Evolutionary conservation across 345 rosid species (phyloP).

Genomic region (Balakata baccata): DNA sequence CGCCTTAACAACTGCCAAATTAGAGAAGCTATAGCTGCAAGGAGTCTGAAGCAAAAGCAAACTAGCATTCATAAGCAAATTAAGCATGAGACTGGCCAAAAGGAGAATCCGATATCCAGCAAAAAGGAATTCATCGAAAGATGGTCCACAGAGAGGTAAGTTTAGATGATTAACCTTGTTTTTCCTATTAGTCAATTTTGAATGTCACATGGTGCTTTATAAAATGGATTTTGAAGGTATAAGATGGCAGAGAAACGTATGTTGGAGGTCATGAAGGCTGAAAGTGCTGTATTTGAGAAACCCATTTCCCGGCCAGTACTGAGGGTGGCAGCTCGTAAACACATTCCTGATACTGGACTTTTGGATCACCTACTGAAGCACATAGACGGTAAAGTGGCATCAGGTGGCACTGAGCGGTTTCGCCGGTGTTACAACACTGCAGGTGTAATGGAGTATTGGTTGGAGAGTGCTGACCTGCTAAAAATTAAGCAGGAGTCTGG

Average conservation of each 20-base stretch:
- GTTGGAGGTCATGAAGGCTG: constrained; percentile 64
- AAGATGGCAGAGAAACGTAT: constrained; percentile 59
- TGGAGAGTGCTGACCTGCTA: constrained; percentile 74
- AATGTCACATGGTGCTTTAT: neutral
- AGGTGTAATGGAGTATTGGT: constrained; percentile 88
- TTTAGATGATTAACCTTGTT: neutral
- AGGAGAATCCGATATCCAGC: neutral
- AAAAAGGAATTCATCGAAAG: constrained; percentile 32
- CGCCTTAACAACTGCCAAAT: constrained; percentile 21
- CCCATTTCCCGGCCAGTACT: constrained; percentile 59
- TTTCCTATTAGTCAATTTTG: constrained; percentile 5
- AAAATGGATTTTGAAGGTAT: constrained; percentile 45
- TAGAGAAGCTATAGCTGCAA: constrained; percentile 28
- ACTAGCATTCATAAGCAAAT: constrained; percentile 24
- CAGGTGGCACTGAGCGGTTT: constrained; percentile 74
- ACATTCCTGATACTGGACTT: constrained; percentile 88
- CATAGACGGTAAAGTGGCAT: constrained; percentile 81
- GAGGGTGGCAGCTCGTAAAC: constrained; percentile 60
- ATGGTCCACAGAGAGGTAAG: constrained; percentile 75
- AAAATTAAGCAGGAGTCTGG: constrained; percentile 63
- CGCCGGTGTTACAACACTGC: constrained; percentile 78
- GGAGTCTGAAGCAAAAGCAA: constrained; percentile 17
- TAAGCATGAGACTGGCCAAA: constrained; percentile 20
- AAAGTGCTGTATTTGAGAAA: constrained; percentile 64
- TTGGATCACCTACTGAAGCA: constrained; percentile 93